Evolutionary conservation across 2,329 filamentous ascomycete species (phyloP), one percentile per base, ranked within the genome.

Genomic region (Madurella fahalii): DNA sequence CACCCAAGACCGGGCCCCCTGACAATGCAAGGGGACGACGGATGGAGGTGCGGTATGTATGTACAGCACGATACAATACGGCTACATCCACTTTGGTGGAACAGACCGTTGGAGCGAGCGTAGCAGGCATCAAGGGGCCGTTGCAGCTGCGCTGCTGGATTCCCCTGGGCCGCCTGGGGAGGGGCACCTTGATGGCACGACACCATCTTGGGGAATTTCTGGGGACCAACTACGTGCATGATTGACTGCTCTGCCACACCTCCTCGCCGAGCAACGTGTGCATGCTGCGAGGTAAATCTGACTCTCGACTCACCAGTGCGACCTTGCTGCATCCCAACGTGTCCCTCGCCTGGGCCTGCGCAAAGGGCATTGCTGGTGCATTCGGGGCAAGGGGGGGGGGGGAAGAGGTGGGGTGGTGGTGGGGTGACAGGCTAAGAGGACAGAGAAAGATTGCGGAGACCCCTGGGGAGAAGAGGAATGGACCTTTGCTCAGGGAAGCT

Each of bases 231-330:
- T 15, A 37, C 4, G 34, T 11, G 34, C 13, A 9, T 11, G 34
- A 37, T 37, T 37, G 34, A 37, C 34, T 5, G 34, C 9, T 30
- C 25, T 51, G 43, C 43, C 42, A 30, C 54, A 50, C 43, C 7
- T 40, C 52, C 43, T 54, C 54, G 18, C 40, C 40, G 42, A 56
- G 43, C 56, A 61, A 63, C 61, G 58, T 60, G 58, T 60, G 61
- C 63, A 63, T 63, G 58, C 63, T 64, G 63, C 63, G 59, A 62
- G 61, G 63, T 63, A 61, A 64, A 64, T 63, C 63, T 47, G 54
- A 37, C 40, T 51, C 52, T 49, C 52, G 47, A 54, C 53, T 51
- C 52, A 41, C 40, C 43, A 30, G 52, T 54, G 47, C 49, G 48
- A 59, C 59, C 58, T 58, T 62, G 60, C 58, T 25, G 25, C 25